Evolutionary conservation across 176 grass and related monocot species (phyloP).

Genomic region (Pharus latifolius): DNA sequence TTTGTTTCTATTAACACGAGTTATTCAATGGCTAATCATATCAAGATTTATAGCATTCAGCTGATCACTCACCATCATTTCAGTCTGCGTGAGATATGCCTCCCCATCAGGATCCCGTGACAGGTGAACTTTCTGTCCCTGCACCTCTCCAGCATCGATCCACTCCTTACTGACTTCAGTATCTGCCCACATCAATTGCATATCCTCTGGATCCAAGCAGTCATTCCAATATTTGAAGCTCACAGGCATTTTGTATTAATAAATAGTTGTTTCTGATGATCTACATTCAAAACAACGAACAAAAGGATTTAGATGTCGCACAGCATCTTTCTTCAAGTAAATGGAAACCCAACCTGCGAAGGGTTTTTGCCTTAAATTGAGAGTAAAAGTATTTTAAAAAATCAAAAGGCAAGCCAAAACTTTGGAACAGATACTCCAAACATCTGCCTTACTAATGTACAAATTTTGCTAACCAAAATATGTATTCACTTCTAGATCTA

Average conservation of each 20-base stretch:
- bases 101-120: conserved; percentile 93
- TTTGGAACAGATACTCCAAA: neutral
- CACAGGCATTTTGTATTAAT: conserved; percentile 43
- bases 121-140: conserved; percentile 73
- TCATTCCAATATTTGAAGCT: conserved; percentile 98
- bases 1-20: neutral
- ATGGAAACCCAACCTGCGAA: neutral
- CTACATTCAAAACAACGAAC: neutral
- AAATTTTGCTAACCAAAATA: neutral
- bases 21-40: neutral
- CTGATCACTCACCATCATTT: conserved; percentile 59
- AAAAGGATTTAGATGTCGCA: neutral
- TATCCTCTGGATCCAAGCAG: conserved; percentile 72
- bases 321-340: neutral
- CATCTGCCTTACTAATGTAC: too few relatives aligned
- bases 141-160: conserved; percentile 66
- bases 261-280: neutral
- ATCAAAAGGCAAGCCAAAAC: neutral
- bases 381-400: neutral
- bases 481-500: neutral
- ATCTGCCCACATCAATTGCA: conserved; percentile 71
- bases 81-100: conserved; percentile 78
- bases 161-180: conserved; percentile 79
- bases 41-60: neutral
- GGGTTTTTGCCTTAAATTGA: neutral